phyloP scores from a whole-genome alignment of 2,329 filamentous ascomycete species.

The Colletotrichum plurivorum region DNA sequence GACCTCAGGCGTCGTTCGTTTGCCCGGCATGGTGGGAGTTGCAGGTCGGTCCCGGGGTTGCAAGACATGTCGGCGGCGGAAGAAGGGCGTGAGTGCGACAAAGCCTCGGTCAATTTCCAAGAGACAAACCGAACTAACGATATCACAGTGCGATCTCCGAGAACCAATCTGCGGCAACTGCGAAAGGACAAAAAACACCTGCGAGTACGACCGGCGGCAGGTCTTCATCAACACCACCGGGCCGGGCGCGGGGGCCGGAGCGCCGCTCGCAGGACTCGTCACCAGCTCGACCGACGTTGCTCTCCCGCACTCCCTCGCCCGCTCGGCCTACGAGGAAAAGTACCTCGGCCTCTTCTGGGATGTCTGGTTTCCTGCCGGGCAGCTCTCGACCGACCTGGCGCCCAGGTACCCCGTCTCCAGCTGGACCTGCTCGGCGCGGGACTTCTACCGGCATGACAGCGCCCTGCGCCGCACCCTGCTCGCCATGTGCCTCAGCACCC shows the following conservation, averaged over 20 bases:
- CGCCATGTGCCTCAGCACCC: constrained; percentile 42
- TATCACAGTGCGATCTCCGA: constrained; percentile 35
- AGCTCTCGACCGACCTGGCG: background rate
- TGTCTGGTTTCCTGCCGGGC: constrained; percentile 28
- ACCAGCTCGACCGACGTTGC: background rate
- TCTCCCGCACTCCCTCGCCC: constrained; percentile 26
- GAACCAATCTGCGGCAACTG: constrained; percentile 38
- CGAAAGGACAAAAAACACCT: constrained; percentile 20
- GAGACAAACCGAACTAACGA: background rate
- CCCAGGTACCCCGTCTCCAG: constrained; percentile 25
- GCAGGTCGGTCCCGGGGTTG: constrained; percentile 40
- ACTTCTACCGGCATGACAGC: constrained; percentile 39
- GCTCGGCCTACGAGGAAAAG: constrained; percentile 36
- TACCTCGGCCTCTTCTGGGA: constrained; percentile 37
- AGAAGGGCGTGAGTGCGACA: constrained; percentile 39
- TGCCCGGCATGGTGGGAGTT: constrained; percentile 37
- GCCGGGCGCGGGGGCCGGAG: background rate
- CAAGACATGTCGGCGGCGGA: constrained; percentile 36
- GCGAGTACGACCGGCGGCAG: constrained; percentile 32
- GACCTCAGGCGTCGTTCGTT: background rate
- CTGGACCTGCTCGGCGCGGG: constrained; percentile 41
- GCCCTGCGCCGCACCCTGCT: constrained; percentile 35
- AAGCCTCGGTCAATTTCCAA: background rate
- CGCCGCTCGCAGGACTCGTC: background rate
- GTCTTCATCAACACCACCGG: constrained; percentile 36